phyloP scores from a whole-genome alignment of 371 early-diverging fungal species.

The Rhizopus sp. region DNA sequence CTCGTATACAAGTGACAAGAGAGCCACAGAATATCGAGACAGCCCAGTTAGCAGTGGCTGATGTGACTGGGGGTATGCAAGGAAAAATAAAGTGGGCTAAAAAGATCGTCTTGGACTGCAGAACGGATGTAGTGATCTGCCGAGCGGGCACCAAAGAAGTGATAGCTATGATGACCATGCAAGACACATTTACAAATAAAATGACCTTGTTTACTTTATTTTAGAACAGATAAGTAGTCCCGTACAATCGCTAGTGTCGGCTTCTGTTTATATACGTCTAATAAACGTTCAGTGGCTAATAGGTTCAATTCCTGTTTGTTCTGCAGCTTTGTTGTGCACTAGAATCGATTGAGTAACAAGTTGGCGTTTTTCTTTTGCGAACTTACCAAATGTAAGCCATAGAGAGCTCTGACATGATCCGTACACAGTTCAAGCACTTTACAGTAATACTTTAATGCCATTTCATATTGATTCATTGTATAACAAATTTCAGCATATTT shows the following conservation, averaged over 20 bases:
- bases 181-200: neutral
- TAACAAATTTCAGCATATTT: constrained; percentile 89
- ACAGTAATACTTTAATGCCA: constrained; percentile 77
- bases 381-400: constrained; percentile 72
- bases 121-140: constrained; percentile 35
- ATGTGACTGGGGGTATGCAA: constrained; percentile 54
- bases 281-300: constrained; percentile 71
- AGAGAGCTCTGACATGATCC: constrained; percentile 75
- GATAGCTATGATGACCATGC: constrained; percentile 24
- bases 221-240: constrained; percentile 30
- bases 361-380: constrained; percentile 41
- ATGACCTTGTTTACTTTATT: constrained; percentile 14
- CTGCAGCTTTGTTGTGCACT: constrained; percentile 26
- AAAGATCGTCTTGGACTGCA: constrained; percentile 26
- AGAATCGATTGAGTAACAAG: constrained; percentile 66
- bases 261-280: constrained; percentile 34
- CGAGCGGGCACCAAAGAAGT: constrained; percentile 31
- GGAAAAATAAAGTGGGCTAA: constrained; percentile 48
- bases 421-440: constrained; percentile 74
- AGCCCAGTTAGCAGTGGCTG: constrained; percentile 9
- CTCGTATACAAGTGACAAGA: neutral
- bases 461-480: constrained; percentile 55
- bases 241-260: constrained; percentile 28
- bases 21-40: neutral
- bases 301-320: constrained; percentile 48